phyloP scores from a whole-genome alignment of 768 basidiomycete species.

The Tylopilus subfusipes region DNA sequence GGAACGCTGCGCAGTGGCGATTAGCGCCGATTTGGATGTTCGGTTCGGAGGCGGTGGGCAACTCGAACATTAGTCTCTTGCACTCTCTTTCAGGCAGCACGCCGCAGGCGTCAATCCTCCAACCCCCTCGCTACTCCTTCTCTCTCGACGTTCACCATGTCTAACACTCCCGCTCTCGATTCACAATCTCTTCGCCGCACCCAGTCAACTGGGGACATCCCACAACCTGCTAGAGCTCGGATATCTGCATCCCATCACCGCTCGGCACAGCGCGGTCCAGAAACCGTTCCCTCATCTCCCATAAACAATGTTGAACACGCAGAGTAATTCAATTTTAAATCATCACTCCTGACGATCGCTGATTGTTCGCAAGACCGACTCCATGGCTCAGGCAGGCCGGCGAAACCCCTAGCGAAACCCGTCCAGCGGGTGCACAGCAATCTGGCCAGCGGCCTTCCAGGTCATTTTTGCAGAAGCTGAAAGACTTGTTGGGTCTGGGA shows the following conservation, averaged over 20 bases:
- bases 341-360: constrained; percentile 14
- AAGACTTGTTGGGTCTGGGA: constrained; percentile 52
- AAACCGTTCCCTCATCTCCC: constrained; percentile 19
- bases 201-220: constrained; percentile 35
- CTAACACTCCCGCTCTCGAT: constrained; percentile 25
- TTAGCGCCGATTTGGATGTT: constrained; percentile 18
- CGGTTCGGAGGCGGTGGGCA: constrained; percentile 13
- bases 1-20: constrained; percentile 12
- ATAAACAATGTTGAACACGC: constrained; percentile 11
- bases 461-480: constrained; percentile 22
- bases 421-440: constrained; percentile 1
- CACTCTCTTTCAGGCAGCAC: constrained; percentile 15
- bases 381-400: constrained; percentile 26
- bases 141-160: constrained; percentile 27
- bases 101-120: constrained; percentile 30
- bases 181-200: constrained; percentile 34
- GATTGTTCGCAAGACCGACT: constrained; percentile 18
- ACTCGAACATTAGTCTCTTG: constrained; percentile 6
- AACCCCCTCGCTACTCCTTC: constrained; percentile 14
- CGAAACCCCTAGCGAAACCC: constrained; percentile 17
- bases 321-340: constrained; percentile 17
- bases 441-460: constrained; percentile 10
- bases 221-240: constrained; percentile 27
- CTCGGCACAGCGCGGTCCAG: constrained; percentile 23
- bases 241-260: constrained; percentile 29